These are phyloP conservation scores for Wickerhamomyces bisporus DNA, from an alignment of 805 yeast species.

Conservation along the genomic window DNA sequence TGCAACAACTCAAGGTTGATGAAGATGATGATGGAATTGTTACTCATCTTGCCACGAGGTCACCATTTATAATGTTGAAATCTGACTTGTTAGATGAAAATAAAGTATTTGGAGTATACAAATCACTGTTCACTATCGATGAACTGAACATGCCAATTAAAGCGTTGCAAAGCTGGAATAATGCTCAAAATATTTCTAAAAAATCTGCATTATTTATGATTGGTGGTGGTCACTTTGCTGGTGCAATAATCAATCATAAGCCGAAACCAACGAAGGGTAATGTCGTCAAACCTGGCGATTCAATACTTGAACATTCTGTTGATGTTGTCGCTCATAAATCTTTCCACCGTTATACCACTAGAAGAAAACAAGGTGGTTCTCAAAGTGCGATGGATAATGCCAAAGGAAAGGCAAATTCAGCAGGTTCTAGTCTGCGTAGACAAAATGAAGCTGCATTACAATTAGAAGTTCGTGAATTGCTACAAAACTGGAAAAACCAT, in stretches of 20 bases:
- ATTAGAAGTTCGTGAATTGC: conserved; percentile 67
- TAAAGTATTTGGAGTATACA: conserved; percentile 63
- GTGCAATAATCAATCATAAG: conserved; percentile 79
- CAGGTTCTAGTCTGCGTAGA: conserved; percentile 86
- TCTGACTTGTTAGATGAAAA: conserved; percentile 39
- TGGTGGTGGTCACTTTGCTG: conserved; percentile 98
- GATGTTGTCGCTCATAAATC: conserved; percentile 71
- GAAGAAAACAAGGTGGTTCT: conserved; percentile 97
- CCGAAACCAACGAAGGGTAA: conserved; percentile 54
- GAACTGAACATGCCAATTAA: conserved; percentile 45
- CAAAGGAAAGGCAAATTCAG: conserved; percentile 92
- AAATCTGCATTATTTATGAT: conserved; percentile 84
- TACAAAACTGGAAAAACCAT: conserved; percentile 58
- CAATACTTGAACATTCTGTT: conserved; percentile 57
- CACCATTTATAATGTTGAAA: conserved; percentile 61
- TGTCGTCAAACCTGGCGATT: conserved; percentile 40
- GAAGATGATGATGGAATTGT: conserved; percentile 28
- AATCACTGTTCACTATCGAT: conserved; percentile 45
- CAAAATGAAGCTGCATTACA: conserved; percentile 82
- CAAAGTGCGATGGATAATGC: conserved; percentile 91
- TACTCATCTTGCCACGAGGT: conserved; percentile 59
- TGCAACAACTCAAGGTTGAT: conserved; percentile 16
- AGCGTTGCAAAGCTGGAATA: conserved; percentile 38
- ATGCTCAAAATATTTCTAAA: conserved; percentile 15
- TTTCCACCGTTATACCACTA: conserved; percentile 90